These are phyloP conservation scores for Carex pumila DNA, from an alignment of 176 grass and related monocot species.

Conservation along the genomic window DNA sequence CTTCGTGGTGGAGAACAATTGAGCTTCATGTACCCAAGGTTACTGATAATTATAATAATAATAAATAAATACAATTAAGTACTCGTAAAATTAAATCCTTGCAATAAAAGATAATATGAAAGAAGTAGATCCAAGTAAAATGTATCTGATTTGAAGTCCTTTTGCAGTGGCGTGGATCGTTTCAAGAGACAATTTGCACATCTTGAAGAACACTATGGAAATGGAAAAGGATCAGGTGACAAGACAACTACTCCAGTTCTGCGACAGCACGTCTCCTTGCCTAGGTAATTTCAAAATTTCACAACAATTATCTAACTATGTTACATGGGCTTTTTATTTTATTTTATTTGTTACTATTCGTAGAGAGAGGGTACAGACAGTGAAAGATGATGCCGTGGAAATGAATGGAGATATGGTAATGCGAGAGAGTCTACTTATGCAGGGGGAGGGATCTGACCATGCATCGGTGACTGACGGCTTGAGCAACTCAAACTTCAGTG, in stretches of 20 bases:
- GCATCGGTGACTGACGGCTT: conserved; percentile 54
- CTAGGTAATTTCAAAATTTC: conserved; percentile 47
- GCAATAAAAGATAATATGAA: background rate
- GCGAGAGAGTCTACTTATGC: conserved; percentile 38
- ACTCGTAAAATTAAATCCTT: background rate
- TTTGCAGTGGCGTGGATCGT: conserved; percentile 80
- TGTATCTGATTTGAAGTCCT: conserved; percentile 15
- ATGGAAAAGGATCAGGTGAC: conserved; percentile 28
- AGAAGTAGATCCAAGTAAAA: background rate
- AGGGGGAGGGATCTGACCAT: conserved; percentile 31
- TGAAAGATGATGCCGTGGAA: conserved; percentile 38
- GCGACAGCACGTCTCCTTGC: conserved; percentile 74
- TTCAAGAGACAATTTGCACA: conserved; percentile 92
- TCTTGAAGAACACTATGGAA: conserved; percentile 73
- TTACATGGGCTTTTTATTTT: background rate
- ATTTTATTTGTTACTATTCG: background rate
- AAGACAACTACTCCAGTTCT: conserved; percentile 42
- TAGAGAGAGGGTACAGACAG: conserved; percentile 60
- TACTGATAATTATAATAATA: background rate
- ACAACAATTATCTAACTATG: background rate
- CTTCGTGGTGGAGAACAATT: conserved; percentile 50
- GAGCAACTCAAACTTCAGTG: conserved; percentile 42
- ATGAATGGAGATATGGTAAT: conserved; percentile 43
- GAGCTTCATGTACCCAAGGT: conserved; percentile 92
- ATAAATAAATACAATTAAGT: background rate